Percentiles rank a stretch among this genome's conserved stretches.
These are phyloP conservation scores for Incumbomyces lentus DNA, from an alignment of 2,329 filamentous ascomycete species.

Conservation along the genomic window DNA sequence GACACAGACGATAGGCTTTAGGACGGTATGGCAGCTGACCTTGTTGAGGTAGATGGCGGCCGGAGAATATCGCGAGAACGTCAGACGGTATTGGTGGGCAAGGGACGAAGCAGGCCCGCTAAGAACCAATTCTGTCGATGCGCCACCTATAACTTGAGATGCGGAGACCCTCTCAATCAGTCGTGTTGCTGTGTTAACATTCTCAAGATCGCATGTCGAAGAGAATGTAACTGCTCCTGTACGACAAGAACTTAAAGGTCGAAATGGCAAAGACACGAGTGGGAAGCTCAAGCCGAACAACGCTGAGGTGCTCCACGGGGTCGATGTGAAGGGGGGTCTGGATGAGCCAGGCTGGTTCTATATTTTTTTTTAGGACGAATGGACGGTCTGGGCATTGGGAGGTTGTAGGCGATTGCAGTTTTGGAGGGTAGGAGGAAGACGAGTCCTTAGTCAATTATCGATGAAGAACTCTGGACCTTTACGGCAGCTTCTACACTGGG, in stretches of 20 bases:
- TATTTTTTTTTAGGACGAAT: too few relatives aligned
- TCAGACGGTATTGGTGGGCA: too few relatives aligned
- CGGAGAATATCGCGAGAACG: neutral
- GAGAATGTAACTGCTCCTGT: neutral
- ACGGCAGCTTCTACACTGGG: too few relatives aligned
- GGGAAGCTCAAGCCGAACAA: neutral
- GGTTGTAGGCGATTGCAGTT: too few relatives aligned
- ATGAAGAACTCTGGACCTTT: too few relatives aligned
- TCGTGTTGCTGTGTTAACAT: constrained; percentile 1
- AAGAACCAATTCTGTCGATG: constrained; percentile 1
- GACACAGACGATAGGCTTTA: too few relatives aligned
- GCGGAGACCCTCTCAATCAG: neutral
- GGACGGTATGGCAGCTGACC: neutral
- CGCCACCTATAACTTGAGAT: neutral
- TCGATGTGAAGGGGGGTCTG: too few relatives aligned
- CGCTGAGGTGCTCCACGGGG: neutral
- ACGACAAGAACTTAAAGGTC: neutral
- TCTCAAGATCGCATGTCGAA: neutral
- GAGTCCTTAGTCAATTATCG: too few relatives aligned
- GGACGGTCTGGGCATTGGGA: too few relatives aligned
- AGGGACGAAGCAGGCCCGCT: neutral
- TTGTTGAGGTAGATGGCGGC: neutral
- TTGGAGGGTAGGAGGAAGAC: too few relatives aligned
- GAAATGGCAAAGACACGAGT: neutral
- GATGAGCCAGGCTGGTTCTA: too few relatives aligned